Conservation (phyloP, 495 filamentous ascomycete genomes). For the Neurospora intermedia region DNA sequence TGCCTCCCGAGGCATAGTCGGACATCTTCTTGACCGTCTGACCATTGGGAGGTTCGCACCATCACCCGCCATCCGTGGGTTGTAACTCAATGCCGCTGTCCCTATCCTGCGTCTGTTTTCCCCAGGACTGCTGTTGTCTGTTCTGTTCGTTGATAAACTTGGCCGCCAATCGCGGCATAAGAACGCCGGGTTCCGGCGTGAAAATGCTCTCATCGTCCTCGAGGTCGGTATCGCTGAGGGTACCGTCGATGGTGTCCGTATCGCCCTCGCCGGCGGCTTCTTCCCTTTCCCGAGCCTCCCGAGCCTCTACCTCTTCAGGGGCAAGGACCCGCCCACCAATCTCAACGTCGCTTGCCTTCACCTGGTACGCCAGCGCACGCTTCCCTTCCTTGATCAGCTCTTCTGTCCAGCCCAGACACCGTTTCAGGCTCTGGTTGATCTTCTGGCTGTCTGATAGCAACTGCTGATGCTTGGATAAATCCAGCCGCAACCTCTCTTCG, state of each 20-base stretch:
- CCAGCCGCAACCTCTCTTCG: conserved; percentile 65
- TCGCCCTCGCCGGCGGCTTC: conserved; percentile 35
- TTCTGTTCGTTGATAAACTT: not conserved
- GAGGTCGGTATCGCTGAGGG: conserved; percentile 9
- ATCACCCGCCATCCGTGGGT: conserved; percentile 25
- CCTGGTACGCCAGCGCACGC: conserved; percentile 72
- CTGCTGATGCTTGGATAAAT: conserved; percentile 81
- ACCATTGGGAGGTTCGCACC: conserved; percentile 1
- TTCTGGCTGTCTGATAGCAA: conserved; percentile 80
- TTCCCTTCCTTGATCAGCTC: conserved; percentile 79
- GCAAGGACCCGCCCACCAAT: conserved; percentile 70
- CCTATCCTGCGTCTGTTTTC: conserved; percentile 34
- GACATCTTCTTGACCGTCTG: not conserved
- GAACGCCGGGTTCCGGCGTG: conserved; percentile 11
- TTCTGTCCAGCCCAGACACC: conserved; percentile 80
- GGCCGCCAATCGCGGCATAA: conserved; percentile 3
- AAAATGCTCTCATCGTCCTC: conserved; percentile 17
- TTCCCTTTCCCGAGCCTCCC: conserved; percentile 41
- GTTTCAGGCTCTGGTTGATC: conserved; percentile 85
- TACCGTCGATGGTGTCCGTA: not conserved
- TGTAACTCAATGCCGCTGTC: conserved; percentile 42
- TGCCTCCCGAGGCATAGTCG: not conserved
- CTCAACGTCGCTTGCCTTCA: conserved; percentile 65
- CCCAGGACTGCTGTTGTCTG: conserved; percentile 13
- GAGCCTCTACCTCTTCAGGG: conserved; percentile 29